Evolutionary conservation across 768 basidiomycete genomes (phyloP), one percentile per base, ranked within the genome.

Genomic region (Paxillus rubicundulus): DNA sequence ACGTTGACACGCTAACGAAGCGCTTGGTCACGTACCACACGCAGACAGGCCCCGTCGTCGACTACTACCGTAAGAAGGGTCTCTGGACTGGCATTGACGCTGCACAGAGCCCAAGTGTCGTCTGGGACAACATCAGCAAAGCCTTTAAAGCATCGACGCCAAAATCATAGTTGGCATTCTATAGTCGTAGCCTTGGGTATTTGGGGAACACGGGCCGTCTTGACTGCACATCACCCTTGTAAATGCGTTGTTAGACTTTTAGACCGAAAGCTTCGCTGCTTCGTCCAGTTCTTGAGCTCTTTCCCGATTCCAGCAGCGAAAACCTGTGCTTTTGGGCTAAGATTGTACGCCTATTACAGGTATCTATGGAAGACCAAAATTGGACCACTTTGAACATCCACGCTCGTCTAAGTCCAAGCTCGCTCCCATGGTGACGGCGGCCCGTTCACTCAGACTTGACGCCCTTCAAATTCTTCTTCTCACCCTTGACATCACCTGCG

Each of bases 11-110:
- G 12, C 80, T 99, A 48, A 82, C 85, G 61, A 97, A 94, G 74
- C 89, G 97, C 38, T 79, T 99, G 51, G 61, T 70, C 3, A 83
- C 90, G n/a, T 98, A 87, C 79, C 97, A 99, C 77, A 70, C 79
- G 32, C 94, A 97, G 73, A 99, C 97, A 13, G 90, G 89, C 2
- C 96, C 97, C 27, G 97, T 99, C 28, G 87, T 92, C 14, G 92
- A 92, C 41, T 98, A 97, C 77, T 99, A 99, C 82, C 92, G 88
- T 75, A 77, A 78, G 54, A 89, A 92, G 67, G 87, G 89, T 34
- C 79, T 98, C 45, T 98, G 94, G 95, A 77, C 80, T 39, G 87
- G 86, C 21, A 79, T 99, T 53, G 97, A 99, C 63, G 97, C 93
- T 47, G 89, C 96, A 14, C 97, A 98, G 76, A 83, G 88, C 16